Base-by-base conservation (phyloP, 2,329 filamentous ascomycete genomes). In the Ophiognomonia clavigignenti-juglandacearum region DNA sequence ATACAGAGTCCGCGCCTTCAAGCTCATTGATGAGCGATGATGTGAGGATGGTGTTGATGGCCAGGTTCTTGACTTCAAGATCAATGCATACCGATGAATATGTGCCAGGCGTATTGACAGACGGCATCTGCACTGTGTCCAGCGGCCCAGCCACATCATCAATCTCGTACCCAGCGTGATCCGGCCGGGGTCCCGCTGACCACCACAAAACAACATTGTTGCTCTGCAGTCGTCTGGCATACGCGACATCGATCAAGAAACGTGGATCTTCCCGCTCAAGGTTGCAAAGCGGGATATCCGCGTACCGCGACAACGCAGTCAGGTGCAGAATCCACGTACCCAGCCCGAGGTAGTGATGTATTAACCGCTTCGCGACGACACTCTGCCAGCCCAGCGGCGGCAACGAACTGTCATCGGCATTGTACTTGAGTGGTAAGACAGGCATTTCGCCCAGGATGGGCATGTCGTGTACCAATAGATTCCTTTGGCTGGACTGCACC, bases 1-100 rank as follows among this genome's bases (percentile, higher is more conserved):
- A 84, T 19, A 95, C 79, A 0, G 87, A 88, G 56, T 97, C 90
- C 4, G 85, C 83, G 1, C 92, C 92, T 62, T 98, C 93, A 2
- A 95, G 82, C 55, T 97, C 93, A 59, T 96, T 97, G 73, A 98
- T 91, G 9, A 99, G 79, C 1, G 93, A 95, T 0, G 92, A 96
- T 0, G 93, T 96, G 16, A 99, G 74, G 39, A 99, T 95, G 0
- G 95, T 98, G 68, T 98, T 98, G 69, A 98, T 97, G 4, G 90
- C 86, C 13, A 99, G 77, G 60, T 98, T 98, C 38, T 91, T 87
- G 40, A 98, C 82, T 53, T 95, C 89, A 13, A 99, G 69, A 57
- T 99, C 93, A 53, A 98, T 93, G 62, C 93, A 98, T 3, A 98
- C 93, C 0, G 92, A 96, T 1, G 91, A 86, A 64, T 95, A 98